Conservation (phyloP, 2,329 filamentous ascomycete genomes). For the Paramyrothecium roridum region DNA sequence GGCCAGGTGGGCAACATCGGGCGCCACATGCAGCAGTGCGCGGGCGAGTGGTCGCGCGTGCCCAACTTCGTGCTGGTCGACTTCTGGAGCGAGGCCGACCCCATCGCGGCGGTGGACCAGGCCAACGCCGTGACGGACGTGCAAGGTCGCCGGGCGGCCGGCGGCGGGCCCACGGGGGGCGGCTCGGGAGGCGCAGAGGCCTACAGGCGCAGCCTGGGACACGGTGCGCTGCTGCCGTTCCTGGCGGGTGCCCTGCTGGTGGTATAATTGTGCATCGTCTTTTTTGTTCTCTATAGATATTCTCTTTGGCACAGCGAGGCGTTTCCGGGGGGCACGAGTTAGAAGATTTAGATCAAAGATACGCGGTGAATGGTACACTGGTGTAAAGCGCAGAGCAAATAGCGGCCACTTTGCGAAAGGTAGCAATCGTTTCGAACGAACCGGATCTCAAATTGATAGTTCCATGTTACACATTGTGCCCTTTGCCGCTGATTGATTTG, state of each 20-base stretch:
- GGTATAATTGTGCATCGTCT: constrained; percentile 8
- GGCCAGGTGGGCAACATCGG: constrained; percentile 50
- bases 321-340: background rate
- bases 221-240: constrained; percentile 40
- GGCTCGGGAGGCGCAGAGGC: constrained; percentile 12
- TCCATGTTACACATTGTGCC: too few species aligned
- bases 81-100: constrained; percentile 71
- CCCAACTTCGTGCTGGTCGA: constrained; percentile 78
- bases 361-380: too few species aligned
- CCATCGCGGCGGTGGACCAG: constrained; percentile 65
- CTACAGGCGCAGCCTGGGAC: constrained; percentile 19
- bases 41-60: constrained; percentile 53
- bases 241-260: constrained; percentile 38
- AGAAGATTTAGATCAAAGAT: too few species aligned
- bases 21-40: constrained; percentile 51
- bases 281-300: background rate
- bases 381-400: too few species aligned
- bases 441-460: too few species aligned
- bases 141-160: constrained; percentile 27
- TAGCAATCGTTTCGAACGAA: too few species aligned
- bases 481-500: too few species aligned
- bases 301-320: background rate
- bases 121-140: constrained; percentile 55
- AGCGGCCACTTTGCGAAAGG: too few species aligned
- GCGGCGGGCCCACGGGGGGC: constrained; percentile 5